Base-by-base conservation (phyloP, 2,329 filamentous ascomycete genomes). In the Mycosphaerella arachidis region DNA sequence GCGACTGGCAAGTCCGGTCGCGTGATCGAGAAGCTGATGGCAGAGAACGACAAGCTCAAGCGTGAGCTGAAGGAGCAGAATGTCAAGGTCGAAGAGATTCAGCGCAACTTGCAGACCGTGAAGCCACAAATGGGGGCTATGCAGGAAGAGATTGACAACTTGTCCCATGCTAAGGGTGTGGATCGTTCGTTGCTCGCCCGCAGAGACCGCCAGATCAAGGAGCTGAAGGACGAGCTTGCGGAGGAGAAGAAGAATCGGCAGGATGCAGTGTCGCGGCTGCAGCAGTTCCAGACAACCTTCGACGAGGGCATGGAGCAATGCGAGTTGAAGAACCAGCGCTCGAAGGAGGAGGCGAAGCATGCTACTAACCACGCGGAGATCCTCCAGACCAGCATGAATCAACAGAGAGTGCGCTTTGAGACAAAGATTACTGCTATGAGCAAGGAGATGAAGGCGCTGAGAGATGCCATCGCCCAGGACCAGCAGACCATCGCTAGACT, bases 1-100 rank as follows among this genome's bases (percentile, higher is more conserved):
- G 45, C 20, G 27, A 76, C 88, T 2, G 88, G 88, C 48, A 91
- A 91, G 77, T 90, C 87, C 9, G 88, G 88, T 8, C 81, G 88
- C 35, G 88, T 91, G 55, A 93, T 94, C 73, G 91, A 94, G 75
- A 85, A 86, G 70, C 82, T 94, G 56, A 90, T 91, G 71, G 86
- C 87, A 56, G 90, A 93, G 71, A 92, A 92, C 67, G 90, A 93
- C 70, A 82, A 86, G 45, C 79, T 93, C 50, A 89, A 89, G 68
- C 83, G 89, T 55, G 89, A 93, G 64, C 69, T 80, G 48, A 74
- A 73, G 33, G 73, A 75, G 2, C 75, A 79, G 61, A 71, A 73
- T 55, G 68, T 76, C 18, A 75, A 74, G 50, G 82, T 87, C 48
- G 88, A 91, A 60, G 89, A 92, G 69, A 82, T 87, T n/a, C 84